Base-by-base conservation (phyloP, 805 yeast genomes). In the Lipomyces sp. region DNA sequence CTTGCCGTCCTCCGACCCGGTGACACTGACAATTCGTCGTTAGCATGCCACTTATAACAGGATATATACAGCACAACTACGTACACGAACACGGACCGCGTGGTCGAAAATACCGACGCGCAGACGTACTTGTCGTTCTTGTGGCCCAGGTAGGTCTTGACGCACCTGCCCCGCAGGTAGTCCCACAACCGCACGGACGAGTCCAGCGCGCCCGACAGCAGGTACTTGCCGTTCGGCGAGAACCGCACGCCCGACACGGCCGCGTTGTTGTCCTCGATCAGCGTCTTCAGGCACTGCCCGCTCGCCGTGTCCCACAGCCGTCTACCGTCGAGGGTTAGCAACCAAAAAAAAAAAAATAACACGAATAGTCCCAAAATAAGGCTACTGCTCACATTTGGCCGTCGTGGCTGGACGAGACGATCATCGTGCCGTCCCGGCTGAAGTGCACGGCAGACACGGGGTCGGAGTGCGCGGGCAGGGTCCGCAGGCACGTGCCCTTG, bases 391-490 rank as follows among this genome's bases (percentile, higher is more conserved):
- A 53, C 59, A 91, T 84, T 58, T 88, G 74, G 2, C 98, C 98
- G 68, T 91, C 98, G 65, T 83, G 84, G 16, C 95, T 84, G 0
- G 95, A 93, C 55, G 95, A 84, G 2, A 82, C 84, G 7, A 93
- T 79, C 33, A 93, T 79, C 0, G 95, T 77, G 51, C 90, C 89
- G 59, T 86, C 96, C 49, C 78, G 81, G 1, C 86, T 79, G 42
- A 91, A 69, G 61, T 87, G 83, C 1, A 90, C 72, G 0, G 86
- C 76, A 21, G 86, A 80, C 1, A 93, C 85, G 0, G 97, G 95
- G 60, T 88, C 97, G 0, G 95, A 80, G 68, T 91, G 98, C 0
- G 98, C 97, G 35, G 95, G 84, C 43, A 91, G 70, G 0, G 95
- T 86, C 63, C 84, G 82, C 60, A 88, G 69, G 49, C 86, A 78